A percentile compares a stretch with the other conserved stretches of the same genome.
Evolutionary conservation across 2,329 filamentous ascomycete genomes (phyloP).

Genomic region (Sarocladium strictum): DNA sequence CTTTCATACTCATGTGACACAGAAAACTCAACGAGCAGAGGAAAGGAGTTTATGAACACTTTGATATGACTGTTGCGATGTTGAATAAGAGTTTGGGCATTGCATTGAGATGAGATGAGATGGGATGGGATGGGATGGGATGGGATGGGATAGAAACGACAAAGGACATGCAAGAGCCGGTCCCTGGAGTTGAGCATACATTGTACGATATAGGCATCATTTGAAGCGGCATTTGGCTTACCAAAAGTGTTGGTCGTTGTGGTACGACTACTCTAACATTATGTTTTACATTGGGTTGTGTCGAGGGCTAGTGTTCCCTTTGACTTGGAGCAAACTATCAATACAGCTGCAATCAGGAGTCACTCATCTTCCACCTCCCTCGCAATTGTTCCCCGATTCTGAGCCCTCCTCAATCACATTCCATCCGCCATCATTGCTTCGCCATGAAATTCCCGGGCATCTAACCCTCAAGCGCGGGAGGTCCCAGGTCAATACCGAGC

Average conservation of each 20-base stretch:
- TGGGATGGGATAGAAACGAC: no score
- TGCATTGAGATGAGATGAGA: slow-evolving; percentile 44
- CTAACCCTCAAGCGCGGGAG: slow-evolving; percentile 21
- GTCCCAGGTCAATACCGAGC: slow-evolving; percentile 57
- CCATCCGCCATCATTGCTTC: background rate
- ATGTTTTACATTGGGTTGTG: slow-evolving; percentile 12
- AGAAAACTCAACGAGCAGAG: slow-evolving; percentile 16
- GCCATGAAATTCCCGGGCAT: background rate
- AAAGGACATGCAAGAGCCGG: no score
- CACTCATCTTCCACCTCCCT: background rate
- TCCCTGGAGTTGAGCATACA: no score
- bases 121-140: no score
- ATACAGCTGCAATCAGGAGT: background rate
- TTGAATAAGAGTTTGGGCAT: slow-evolving; percentile 68
- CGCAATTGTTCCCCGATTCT: no score
- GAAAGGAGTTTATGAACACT: slow-evolving; percentile 46
- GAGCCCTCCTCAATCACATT: background rate
- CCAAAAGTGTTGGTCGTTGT: no score
- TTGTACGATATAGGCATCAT: no score
- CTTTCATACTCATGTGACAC: no score
- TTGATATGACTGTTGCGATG: slow-evolving; percentile 65
- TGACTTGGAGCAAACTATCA: background rate
- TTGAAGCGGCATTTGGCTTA: no score
- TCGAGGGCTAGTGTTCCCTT: background rate
- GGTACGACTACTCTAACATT: slow-evolving; percentile 6